phyloP scores from a whole-genome alignment of 23 red algal species.

The Rhodosorus marinus region DNA sequence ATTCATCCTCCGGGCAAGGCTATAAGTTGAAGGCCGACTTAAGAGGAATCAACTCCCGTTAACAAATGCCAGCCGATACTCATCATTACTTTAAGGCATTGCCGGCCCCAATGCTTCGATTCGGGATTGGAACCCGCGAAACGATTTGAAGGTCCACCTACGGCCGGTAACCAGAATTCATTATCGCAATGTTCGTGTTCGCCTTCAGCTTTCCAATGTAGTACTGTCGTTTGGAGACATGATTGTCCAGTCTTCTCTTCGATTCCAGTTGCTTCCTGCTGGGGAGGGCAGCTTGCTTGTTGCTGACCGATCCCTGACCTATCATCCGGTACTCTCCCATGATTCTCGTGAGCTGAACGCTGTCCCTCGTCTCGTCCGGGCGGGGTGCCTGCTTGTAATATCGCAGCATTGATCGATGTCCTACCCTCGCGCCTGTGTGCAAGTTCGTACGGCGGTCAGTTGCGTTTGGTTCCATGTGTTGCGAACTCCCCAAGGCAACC shows the following conservation, averaged over 20 bases:
- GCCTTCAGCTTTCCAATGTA: slow-evolving; percentile 27
- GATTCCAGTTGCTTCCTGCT: not conserved
- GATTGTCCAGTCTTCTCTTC: slow-evolving; percentile 3
- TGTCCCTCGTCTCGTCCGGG: not conserved
- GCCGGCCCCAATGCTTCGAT: no score
- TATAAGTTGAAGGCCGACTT: not conserved
- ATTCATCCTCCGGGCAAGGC: not conserved
- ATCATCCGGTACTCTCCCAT: slow-evolving; percentile 4
- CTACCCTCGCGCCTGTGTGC: slow-evolving; percentile 5
- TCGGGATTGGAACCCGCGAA: no score
- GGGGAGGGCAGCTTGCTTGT: slow-evolving; percentile 2
- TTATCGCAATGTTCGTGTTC: slow-evolving; percentile 17
- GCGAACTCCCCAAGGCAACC: no score
- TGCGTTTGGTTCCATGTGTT: no score
- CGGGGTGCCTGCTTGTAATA: slow-evolving; percentile 34
- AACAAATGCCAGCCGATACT: not conserved
- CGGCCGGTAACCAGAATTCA: slow-evolving; percentile 67
- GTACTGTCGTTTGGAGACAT: no score
- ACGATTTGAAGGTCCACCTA: slow-evolving; percentile 1
- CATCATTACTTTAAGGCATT: not conserved
- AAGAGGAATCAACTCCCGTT: not conserved
- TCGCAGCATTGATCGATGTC: slow-evolving; percentile 22
- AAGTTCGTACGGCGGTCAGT: not conserved
- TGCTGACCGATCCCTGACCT: not conserved
- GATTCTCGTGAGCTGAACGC: not conserved